Base-by-base conservation (phyloP, 495 filamentous ascomycete species). In the Rostrohypoxylon terebratum region DNA sequence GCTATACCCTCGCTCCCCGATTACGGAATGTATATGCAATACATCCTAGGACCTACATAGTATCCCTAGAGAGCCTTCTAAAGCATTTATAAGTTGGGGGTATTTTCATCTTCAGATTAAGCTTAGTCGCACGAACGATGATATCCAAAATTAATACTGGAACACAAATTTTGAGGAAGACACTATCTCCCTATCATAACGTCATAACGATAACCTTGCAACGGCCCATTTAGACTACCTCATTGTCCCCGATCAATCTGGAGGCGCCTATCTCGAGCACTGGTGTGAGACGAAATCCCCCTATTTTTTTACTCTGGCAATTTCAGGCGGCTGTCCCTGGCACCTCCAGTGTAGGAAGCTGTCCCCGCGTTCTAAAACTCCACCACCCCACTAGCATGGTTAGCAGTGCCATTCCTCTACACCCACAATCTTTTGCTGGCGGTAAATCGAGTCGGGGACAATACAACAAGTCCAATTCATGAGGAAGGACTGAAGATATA, bases 1-100 rank as follows among this genome's bases (percentile, higher is more conserved):
- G 11, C 23, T n/a, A 53, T 33, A 23, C 23, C 48, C 23, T 28
- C 48, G 28, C 13, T 53, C 4, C 6, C 48, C n/a, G 4, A 31
- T 53, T 53, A 2, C n/a, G 48, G 48, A 28, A 53, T 53, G 21
- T 53, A 14, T 31, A 53, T 53, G 48, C 48, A 23, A 31, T n/a
- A 28, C 23, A 11, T 51, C 20, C 20, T 11, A 23, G 23, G 25
- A 25, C 5, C 47, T n/a, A n/a, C n/a, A n/a, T n/a, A n/a, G n/a
- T n/a, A n/a, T 5, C 28, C 20, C 20, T 11, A 23, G 23, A 28
- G 13, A 20, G 20, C 47, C 47, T 50, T 50, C 47, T 25, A 21
- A 25, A 48, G 13, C 47, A 25, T 23, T 50, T 23, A 11, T n/a
- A 23, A 21, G 47, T 25, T 50, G 25, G 18, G 18, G 8, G 8